Base-by-base conservation (phyloP, 331 rosid genomes). In the Pyracantha coccinea region DNA sequence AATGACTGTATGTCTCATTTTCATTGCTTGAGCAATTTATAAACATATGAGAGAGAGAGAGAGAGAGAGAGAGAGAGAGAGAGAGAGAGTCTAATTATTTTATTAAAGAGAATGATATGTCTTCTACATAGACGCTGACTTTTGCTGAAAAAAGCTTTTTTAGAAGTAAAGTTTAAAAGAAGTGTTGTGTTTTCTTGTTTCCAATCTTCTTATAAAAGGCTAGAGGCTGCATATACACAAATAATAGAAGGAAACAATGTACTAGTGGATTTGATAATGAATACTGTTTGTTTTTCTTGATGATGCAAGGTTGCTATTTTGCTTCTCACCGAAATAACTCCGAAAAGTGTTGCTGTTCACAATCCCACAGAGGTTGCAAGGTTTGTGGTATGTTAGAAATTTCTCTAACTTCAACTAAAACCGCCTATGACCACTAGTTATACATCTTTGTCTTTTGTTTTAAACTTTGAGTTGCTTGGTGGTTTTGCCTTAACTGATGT, bases 271-370 rank as follows among this genome's bases (percentile, higher is more conserved):
- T 35, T 54, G 15, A 65, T 64, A 14, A 27, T 62, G 15, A 24
- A 53, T 53, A 4, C 58, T 72, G 77, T 65, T 25, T 71, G 50
- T 52, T 69, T 53, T 68, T 31, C 72, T 29, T 55, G 21, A 76
- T 77, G 68, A 82, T 78, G 71, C 85, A 58, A 95, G 99, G 99
- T 95, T 86, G 96, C 89, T 54, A 87, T 95, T 86, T 88, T 95
- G 88, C 96, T 95, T 32, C 99, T 95, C 79, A 95, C 99, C 17
- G 97, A 95, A 84, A 93, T 95, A 77, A 95, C 99, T 83, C 99
- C 99, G 17, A 95, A 95, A 83, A 92, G 97, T 76, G 88, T 92
- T 69, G 97, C 99, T 4, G 99, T 95, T 83, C 99, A 95, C 75
- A 95, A 95, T 78, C 91, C 97, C 67, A 88, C 93, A n/a, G 97